Conservation (phyloP, 345 rosid species). For the Euphorbia lathyris region DNA sequence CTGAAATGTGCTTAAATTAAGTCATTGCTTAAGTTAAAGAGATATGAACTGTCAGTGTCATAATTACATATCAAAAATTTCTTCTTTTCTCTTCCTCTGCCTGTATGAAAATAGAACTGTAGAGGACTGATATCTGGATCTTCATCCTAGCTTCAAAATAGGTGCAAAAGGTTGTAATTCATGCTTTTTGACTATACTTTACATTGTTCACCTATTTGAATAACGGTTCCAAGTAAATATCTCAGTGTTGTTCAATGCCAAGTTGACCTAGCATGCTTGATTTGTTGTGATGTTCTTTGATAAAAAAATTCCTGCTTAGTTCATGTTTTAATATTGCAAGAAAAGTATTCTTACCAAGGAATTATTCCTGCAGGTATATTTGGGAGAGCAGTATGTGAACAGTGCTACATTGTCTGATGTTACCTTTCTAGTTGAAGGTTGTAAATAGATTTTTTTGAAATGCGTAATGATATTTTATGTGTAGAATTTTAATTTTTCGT, state of each 20-base stretch:
- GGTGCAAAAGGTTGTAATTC: not conserved
- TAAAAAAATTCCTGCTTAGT: not conserved
- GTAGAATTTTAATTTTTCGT: not conserved
- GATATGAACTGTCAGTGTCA: not conserved
- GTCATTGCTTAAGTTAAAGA: not conserved
- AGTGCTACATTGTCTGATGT: slow-evolving; percentile 87
- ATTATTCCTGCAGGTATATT: slow-evolving; percentile 62
- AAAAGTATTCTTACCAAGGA: not conserved
- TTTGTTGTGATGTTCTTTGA: not conserved
- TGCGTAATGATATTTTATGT: not conserved
- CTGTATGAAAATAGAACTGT: not conserved
- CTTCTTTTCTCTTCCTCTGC: not conserved
- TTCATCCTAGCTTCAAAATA: not conserved
- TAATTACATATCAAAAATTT: not conserved
- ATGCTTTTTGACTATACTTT: not conserved
- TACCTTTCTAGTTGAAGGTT: slow-evolving; percentile 97
- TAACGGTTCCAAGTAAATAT: not conserved
- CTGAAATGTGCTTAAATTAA: not conserved
- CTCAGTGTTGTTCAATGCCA: not conserved
- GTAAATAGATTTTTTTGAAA: slow-evolving; percentile 14
- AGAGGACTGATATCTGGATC: not conserved
- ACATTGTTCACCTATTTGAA: not conserved
- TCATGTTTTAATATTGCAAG: not conserved
- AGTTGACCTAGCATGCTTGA: not conserved
- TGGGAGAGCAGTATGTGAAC: slow-evolving; percentile 96